Evolutionary conservation across 2,329 filamentous ascomycete genomes (phyloP), one percentile per base, ranked within the genome.

Genomic region (Stromatinia cepivora): DNA sequence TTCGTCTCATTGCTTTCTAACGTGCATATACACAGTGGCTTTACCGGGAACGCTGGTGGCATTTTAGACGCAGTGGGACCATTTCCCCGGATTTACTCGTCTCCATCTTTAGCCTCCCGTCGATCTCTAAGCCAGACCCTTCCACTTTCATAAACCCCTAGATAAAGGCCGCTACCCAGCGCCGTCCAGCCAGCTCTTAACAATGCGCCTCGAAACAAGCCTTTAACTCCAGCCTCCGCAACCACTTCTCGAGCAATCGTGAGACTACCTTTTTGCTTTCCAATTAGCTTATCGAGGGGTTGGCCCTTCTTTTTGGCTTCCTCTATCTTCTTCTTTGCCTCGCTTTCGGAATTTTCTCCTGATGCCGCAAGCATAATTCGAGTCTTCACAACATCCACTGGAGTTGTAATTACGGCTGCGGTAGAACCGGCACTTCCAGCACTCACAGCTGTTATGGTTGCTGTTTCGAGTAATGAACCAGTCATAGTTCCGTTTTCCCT

Each of bases 361-460:
- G 75, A 71, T 1, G 88, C 88, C 42, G 85, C 84, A 36, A 97
- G 82, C 93, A 97, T 97, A 80, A 97, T 91, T 63, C 92, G 82
- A 72, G 93, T 97, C 82, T 97, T 97, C 34, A 97, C 86, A 13
- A 97, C 92, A 79, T 97, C 94, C 68, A 93, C 88, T 0, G 94
- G 94, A 64, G 93, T 97, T 1, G 93, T 97, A n/a, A 95, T 79
- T 13, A 92, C 85, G 0, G 93, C 91, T 0, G 93, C 90, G 11
- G 94, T 79, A 8, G 88, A 87, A 0, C 93, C 93, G 0, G 93
- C 92, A 22, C 85, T 79, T 2, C 90, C 92, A 0, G 93, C 93
- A 76, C 91, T 92, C 4, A 86, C 69, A 0, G 90, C 92, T 0
- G 92, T 95, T 56, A 94, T 86, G 2, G 86, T 69, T 0, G 88